These are phyloP conservation scores for Rhinocladiella similis DNA, from an alignment of 2,329 filamentous ascomycete genomes.

Conservation along the genomic window DNA sequence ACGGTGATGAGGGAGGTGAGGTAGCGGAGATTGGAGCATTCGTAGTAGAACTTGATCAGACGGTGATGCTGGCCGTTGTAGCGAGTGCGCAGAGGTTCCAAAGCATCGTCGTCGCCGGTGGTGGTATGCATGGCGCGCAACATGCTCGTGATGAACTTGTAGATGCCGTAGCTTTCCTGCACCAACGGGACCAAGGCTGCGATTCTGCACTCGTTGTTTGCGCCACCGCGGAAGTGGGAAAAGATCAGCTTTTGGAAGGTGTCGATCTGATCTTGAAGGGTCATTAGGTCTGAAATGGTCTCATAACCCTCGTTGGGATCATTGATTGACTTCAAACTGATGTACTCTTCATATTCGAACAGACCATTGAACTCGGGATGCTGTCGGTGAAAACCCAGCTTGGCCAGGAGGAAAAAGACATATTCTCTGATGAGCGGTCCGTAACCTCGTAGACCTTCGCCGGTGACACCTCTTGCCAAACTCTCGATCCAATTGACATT, in stretches of 20 bases:
- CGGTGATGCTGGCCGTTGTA: slow-evolving; percentile 97
- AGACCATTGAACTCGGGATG: slow-evolving; percentile 97
- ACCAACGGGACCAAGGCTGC: slow-evolving; percentile 90
- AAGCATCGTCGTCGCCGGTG: slow-evolving; percentile 88
- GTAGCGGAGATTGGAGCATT: slow-evolving; percentile 96
- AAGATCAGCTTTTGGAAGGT: slow-evolving; percentile 98
- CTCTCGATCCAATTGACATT: slow-evolving; percentile 92
- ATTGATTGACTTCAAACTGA: slow-evolving; percentile 96
- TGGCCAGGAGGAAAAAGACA: slow-evolving; percentile 90
- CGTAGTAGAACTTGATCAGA: slow-evolving; percentile 96
- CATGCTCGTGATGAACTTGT: slow-evolving; percentile 99
- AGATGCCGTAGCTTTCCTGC: slow-evolving; percentile 97
- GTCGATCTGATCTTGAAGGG: slow-evolving; percentile 95
- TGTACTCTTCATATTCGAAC: slow-evolving; percentile 99
- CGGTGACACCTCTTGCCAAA: slow-evolving; percentile 76
- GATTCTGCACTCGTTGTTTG: slow-evolving; percentile 95
- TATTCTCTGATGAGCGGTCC: slow-evolving; percentile 93
- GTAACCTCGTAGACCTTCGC: slow-evolving; percentile 84
- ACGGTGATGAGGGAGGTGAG: slow-evolving; percentile 95
- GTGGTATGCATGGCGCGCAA: slow-evolving; percentile 94
- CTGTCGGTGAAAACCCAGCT: slow-evolving; percentile 93
- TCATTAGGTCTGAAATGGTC: slow-evolving; percentile 95
- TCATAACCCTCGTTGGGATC: slow-evolving; percentile 97
- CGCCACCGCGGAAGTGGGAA: slow-evolving; percentile 86
- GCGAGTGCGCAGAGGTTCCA: slow-evolving; percentile 81